Evolutionary conservation across 2,329 filamentous ascomycete genomes (phyloP).

Genomic region (Capronia coronata): DNA sequence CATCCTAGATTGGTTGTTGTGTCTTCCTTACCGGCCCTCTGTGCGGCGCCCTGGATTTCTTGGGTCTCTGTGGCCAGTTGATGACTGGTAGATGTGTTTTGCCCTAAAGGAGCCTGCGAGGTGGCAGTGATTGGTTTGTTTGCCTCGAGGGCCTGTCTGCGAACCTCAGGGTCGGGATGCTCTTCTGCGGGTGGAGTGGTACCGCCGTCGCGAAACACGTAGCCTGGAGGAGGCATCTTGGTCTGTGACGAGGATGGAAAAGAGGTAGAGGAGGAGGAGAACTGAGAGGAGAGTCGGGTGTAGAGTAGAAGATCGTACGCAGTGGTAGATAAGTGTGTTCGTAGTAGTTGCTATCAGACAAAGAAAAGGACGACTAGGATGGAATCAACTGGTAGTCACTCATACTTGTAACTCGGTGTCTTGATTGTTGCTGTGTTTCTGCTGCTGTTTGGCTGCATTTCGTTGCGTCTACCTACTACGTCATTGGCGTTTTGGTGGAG

Average conservation of each 20-base stretch:
- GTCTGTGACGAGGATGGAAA: too few relatives aligned
- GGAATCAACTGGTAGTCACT: too few relatives aligned
- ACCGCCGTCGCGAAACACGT: constrained; percentile 32
- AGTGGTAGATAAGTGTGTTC: too few relatives aligned
- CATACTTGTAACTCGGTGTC: too few relatives aligned
- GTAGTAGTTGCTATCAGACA: background rate
- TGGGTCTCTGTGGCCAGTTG: constrained; percentile 41
- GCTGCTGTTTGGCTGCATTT: background rate
- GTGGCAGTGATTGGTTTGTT: constrained; percentile 19
- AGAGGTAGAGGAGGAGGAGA: background rate
- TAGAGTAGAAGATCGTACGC: background rate
- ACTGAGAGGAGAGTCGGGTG: background rate
- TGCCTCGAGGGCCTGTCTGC: constrained; percentile 22
- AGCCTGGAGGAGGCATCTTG: constrained; percentile 32
- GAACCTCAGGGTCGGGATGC: constrained; percentile 17
- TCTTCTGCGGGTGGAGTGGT: constrained; percentile 29
- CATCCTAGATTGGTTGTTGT: constrained; percentile 64
- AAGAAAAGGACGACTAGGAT: background rate
- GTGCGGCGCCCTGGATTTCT: constrained; percentile 43
- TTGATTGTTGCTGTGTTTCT: background rate
- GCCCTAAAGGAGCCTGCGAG: constrained; percentile 22
- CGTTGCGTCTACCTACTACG: constrained; percentile 4
- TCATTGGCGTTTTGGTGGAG: constrained; percentile 8
- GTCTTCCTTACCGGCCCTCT: constrained; percentile 43
- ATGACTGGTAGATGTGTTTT: constrained; percentile 39